Conservation (phyloP, 768 basidiomycete genomes). For the Naganishia vaughanmartiniae region DNA sequence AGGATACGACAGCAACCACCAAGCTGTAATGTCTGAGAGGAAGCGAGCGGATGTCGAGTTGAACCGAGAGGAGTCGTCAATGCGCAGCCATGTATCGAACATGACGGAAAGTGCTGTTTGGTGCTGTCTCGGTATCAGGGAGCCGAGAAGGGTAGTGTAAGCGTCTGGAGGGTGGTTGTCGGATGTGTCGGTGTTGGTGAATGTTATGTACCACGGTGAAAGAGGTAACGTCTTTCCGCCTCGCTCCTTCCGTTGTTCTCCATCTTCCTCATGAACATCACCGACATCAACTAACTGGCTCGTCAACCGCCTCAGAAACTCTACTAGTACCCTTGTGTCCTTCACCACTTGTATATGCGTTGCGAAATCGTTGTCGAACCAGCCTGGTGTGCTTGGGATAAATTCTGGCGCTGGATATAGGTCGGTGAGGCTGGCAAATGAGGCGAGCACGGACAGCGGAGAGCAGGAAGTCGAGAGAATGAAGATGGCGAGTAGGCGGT, state of each 20-base stretch:
- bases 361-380: constrained; percentile 16
- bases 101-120: background rate
- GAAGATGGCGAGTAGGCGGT: constrained; percentile 13
- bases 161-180: background rate
- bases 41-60: background rate
- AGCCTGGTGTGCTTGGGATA: background rate
- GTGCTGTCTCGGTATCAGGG: background rate
- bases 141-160: background rate
- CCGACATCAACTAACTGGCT: background rate
- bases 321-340: background rate
- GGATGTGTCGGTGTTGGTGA: background rate
- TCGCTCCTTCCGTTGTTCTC: background rate
- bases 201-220: background rate
- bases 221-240: background rate
- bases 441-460: background rate
- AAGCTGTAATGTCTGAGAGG: background rate
- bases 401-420: background rate
- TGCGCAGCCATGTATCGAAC: background rate
- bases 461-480: background rate
- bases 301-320: background rate
- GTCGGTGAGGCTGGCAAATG: background rate
- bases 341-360: constrained; percentile 1
- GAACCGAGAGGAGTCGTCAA: background rate
- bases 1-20: constrained; percentile 7
- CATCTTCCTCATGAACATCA: background rate